Percentiles rank a stretch among this genome's conserved stretches.
phyloP scores from a whole-genome alignment of 768 basidiomycete genomes.

The Suillus luteus region DNA sequence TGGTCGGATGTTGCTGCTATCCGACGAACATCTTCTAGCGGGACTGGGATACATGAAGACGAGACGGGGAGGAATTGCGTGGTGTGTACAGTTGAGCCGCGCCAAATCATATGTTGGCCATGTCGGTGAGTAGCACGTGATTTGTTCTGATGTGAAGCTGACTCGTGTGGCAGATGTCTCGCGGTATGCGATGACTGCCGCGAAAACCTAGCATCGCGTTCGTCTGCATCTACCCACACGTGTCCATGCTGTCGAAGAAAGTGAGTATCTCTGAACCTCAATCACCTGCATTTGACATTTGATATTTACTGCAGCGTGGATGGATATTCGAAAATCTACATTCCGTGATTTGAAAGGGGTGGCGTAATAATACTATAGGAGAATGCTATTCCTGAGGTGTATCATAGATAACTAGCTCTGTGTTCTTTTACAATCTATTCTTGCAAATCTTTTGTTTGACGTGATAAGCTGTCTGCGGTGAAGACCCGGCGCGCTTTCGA shows the following conservation, averaged over 20 bases:
- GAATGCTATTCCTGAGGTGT: not conserved
- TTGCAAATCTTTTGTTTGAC: not conserved
- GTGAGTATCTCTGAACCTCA: constrained; percentile 34
- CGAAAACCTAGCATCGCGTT: constrained; percentile 52
- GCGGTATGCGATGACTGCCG: constrained; percentile 57
- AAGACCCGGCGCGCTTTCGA: not conserved
- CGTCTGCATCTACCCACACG: constrained; percentile 48
- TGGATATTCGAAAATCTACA: constrained; percentile 38
- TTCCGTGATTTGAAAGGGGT: constrained; percentile 21
- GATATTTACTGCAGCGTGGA: constrained; percentile 29
- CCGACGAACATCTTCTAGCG: constrained; percentile 22
- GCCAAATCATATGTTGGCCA: constrained; percentile 85
- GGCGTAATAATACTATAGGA: not conserved
- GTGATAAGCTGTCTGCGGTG: not conserved
- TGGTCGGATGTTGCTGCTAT: constrained; percentile 34
- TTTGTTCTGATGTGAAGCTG: constrained; percentile 5
- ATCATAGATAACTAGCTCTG: not conserved
- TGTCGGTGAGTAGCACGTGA: constrained; percentile 56
- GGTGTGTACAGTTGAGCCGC: constrained; percentile 65
- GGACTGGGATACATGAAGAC: constrained; percentile 27
- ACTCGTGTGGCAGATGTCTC: constrained; percentile 40
- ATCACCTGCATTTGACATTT: not conserved
- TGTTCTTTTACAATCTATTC: not conserved
- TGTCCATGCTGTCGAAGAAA: constrained; percentile 53
- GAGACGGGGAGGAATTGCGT: constrained; percentile 54